A percentile compares a stretch with the other conserved stretches of the same genome.
phyloP scores from a whole-genome alignment of 1,139 yeast genomes.

The Blastobotrys malaysiensis region DNA sequence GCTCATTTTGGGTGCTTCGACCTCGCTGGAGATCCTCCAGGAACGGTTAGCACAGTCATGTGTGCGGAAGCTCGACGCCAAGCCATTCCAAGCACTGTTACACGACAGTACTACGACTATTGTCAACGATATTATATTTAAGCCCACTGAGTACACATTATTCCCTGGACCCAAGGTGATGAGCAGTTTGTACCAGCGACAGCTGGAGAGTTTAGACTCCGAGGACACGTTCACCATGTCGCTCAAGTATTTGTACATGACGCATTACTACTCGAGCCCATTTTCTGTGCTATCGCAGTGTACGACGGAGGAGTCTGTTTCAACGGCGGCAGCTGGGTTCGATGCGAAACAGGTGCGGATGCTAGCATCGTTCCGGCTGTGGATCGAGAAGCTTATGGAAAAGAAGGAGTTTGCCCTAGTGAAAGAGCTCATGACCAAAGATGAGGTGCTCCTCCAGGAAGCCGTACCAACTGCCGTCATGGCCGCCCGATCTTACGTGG shows the following conservation, averaged over 20 bases:
- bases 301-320: neutral
- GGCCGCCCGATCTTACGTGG: neutral
- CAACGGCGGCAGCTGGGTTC: slow-evolving; percentile 12
- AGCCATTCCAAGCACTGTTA: slow-evolving; percentile 24
- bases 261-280: slow-evolving; percentile 67
- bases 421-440: slow-evolving; percentile 6
- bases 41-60: slow-evolving; percentile 37
- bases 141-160: slow-evolving; percentile 9
- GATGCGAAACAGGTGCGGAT: slow-evolving; percentile 39
- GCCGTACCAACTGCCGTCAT: neutral
- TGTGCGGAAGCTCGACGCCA: slow-evolving; percentile 24
- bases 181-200: slow-evolving; percentile 14
- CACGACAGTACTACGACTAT: slow-evolving; percentile 20
- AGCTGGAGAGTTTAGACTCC: slow-evolving; percentile 30
- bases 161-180: slow-evolving; percentile 10
- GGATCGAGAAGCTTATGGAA: slow-evolving; percentile 29
- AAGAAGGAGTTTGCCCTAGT: neutral
- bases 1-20: slow-evolving; percentile 50
- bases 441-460: slow-evolving; percentile 1
- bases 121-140: slow-evolving; percentile 20
- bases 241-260: slow-evolving; percentile 60
- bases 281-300: slow-evolving; percentile 41
- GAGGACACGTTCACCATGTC: slow-evolving; percentile 50
- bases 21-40: slow-evolving; percentile 42
- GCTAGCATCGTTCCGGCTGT: slow-evolving; percentile 44